Percentiles rank a stretch among this genome's conserved stretches.
These are phyloP conservation scores for Fraxinus americana DNA, from an alignment of 257 asterid genomes.

Conservation along the genomic window DNA sequence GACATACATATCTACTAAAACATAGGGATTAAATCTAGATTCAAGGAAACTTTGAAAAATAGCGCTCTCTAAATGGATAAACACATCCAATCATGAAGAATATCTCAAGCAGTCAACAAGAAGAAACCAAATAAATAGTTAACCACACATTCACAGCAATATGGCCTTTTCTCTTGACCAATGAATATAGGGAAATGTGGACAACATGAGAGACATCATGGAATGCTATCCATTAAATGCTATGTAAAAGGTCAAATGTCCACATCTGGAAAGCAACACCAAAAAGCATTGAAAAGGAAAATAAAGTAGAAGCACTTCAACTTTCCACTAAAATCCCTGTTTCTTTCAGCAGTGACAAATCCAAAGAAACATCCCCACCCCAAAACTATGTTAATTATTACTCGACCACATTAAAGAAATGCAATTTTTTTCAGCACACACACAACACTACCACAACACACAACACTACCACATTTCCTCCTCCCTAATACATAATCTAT, in stretches of 20 bases:
- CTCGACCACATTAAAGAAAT: slow-evolving; percentile 15
- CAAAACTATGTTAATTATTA: background rate
- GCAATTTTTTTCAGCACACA: slow-evolving; percentile 11
- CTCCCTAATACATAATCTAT: background rate
- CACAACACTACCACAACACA: slow-evolving; percentile 6
- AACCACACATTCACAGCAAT: slow-evolving; percentile 11
- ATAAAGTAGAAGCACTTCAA: slow-evolving; percentile 39
- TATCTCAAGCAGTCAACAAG: slow-evolving; percentile 1
- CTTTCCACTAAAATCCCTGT: slow-evolving; percentile 31
- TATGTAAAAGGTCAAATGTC: slow-evolving; percentile 34
- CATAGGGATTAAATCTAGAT: background rate
- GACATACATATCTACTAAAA: background rate
- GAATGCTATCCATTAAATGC: slow-evolving; percentile 31
- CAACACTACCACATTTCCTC: slow-evolving; percentile 8
- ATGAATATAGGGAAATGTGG: slow-evolving; percentile 30
- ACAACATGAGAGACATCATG: slow-evolving; percentile 28
- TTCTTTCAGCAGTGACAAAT: slow-evolving; percentile 22
- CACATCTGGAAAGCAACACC: slow-evolving; percentile 37
- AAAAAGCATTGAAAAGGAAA: slow-evolving; percentile 28
- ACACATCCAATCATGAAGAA: background rate
- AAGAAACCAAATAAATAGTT: background rate
- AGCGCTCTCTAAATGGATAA: background rate
- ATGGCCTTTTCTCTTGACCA: slow-evolving; percentile 21
- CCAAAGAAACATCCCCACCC: background rate
- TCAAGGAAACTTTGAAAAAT: background rate